phyloP scores from a whole-genome alignment of 2,329 filamentous ascomycete genomes.

The Zymoseptoria brevis region DNA sequence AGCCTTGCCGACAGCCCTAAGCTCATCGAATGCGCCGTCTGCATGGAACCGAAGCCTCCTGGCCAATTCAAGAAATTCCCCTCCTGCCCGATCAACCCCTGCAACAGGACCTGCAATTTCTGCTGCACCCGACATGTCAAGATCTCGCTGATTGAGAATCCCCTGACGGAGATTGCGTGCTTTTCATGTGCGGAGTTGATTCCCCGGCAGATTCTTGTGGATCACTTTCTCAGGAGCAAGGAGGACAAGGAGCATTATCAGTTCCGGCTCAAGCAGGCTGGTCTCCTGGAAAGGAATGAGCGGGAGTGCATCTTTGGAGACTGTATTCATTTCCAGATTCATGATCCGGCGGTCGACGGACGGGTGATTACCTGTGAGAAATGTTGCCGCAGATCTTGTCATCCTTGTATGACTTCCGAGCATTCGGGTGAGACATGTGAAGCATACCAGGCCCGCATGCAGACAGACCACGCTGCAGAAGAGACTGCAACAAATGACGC shows the following conservation, averaged over 20 bases:
- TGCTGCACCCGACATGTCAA: conserved; percentile 1
- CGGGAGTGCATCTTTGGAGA: not conserved
- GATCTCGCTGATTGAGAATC: not conserved
- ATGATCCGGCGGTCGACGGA: not conserved
- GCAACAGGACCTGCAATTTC: conserved; percentile 2
- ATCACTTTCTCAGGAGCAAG: not conserved
- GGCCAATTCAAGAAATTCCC: conserved; percentile 1
- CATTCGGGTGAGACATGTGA: not conserved
- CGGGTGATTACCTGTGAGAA: not conserved
- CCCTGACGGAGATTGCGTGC: not conserved
- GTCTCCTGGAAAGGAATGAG: not conserved
- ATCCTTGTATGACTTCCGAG: not conserved
- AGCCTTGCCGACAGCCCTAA: not conserved
- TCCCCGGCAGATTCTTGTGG: not conserved
- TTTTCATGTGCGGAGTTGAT: not conserved
- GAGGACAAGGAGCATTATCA: not conserved
- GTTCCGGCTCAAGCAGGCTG: not conserved
- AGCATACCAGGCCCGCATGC: not conserved
- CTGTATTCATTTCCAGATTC: not conserved
- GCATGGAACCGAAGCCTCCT: not conserved
- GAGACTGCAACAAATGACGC: not conserved
- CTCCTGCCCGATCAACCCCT: not conserved
- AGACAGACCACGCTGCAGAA: not conserved
- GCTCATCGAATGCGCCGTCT: not conserved
- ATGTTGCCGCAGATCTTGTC: not conserved